phyloP scores from a whole-genome alignment of 495 filamentous ascomycete species.

The Hypoxylon cercidicola region DNA sequence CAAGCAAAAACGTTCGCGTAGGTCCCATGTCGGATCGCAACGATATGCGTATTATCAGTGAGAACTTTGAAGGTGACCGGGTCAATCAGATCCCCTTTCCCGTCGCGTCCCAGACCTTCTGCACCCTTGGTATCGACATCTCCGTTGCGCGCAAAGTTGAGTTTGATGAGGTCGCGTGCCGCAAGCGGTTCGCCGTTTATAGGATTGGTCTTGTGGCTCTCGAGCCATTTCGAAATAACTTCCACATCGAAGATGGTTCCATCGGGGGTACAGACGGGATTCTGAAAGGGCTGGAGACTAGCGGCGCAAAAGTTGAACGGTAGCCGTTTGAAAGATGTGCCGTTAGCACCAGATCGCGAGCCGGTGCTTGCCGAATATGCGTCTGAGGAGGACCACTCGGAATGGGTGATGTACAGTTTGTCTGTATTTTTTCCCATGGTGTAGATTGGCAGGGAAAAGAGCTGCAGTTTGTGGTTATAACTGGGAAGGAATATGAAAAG shows the following conservation, averaged over 20 bases:
- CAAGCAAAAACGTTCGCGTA: conserved; percentile 95
- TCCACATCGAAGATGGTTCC: conserved; percentile 89
- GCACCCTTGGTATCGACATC: conserved; percentile 60
- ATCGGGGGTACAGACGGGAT: conserved; percentile 81
- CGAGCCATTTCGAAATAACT: conserved; percentile 90
- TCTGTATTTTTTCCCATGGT: conserved; percentile 67
- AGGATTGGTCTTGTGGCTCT: conserved; percentile 90
- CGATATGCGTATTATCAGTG: conserved; percentile 97
- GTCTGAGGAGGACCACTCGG: conserved; percentile 93
- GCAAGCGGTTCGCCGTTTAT: conserved; percentile 83
- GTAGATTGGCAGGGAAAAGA: not conserved
- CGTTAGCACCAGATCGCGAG: conserved; percentile 58
- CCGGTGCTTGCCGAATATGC: conserved; percentile 80
- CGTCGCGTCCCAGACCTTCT: conserved; percentile 50
- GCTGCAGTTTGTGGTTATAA: not conserved
- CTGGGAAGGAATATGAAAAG: not conserved
- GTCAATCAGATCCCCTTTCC: conserved; percentile 86
- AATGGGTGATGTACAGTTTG: conserved; percentile 94
- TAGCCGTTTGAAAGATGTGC: conserved; percentile 81
- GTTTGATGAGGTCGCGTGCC: conserved; percentile 84
- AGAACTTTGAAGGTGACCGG: conserved; percentile 97
- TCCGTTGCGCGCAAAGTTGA: conserved; percentile 92
- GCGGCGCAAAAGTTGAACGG: conserved; percentile 99
- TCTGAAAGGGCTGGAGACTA: conserved; percentile 89
- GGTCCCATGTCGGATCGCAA: conserved; percentile 78